Conservation (phyloP, 2,329 filamentous ascomycete species). For the Neobulgaria alba region DNA sequence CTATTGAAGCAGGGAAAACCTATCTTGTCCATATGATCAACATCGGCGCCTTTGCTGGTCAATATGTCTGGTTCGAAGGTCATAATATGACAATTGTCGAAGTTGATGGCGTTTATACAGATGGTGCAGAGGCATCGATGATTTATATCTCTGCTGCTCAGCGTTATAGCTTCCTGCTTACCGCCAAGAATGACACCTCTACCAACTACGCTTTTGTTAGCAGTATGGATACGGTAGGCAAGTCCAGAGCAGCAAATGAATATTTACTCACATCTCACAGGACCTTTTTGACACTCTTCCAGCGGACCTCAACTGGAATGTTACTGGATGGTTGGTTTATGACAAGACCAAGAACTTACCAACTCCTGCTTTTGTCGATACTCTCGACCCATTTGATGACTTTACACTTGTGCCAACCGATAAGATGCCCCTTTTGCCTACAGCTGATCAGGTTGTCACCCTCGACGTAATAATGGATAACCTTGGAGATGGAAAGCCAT, state of each 20-base stretch:
- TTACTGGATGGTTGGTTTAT: conserved; percentile 57
- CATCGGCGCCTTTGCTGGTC: conserved; percentile 61
- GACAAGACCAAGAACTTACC: conserved; percentile 37
- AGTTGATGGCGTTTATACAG: conserved; percentile 62
- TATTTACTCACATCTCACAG: conserved; percentile 28
- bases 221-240: conserved; percentile 52
- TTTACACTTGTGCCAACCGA: conserved; percentile 63
- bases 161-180: conserved; percentile 54
- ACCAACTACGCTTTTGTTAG: conserved; percentile 59
- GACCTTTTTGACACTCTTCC: conserved; percentile 58
- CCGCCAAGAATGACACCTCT: conserved; percentile 50
- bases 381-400: conserved; percentile 65
- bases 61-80: conserved; percentile 59
- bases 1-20: conserved; percentile 57
- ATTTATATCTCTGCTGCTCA: conserved; percentile 63
- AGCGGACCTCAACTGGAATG: conserved; percentile 56
- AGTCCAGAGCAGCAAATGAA: neutral
- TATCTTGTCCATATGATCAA: conserved; percentile 68
- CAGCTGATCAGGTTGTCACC: conserved; percentile 54
- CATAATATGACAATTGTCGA: conserved; percentile 63
- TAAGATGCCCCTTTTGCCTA: conserved; percentile 47
- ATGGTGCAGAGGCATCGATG: conserved; percentile 48
- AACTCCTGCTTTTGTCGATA: conserved; percentile 45
- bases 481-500: conserved; percentile 57
- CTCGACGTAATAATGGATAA: conserved; percentile 60